phyloP scores from a whole-genome alignment of 495 filamentous ascomycete genomes.

The Xylaria telfairii region DNA sequence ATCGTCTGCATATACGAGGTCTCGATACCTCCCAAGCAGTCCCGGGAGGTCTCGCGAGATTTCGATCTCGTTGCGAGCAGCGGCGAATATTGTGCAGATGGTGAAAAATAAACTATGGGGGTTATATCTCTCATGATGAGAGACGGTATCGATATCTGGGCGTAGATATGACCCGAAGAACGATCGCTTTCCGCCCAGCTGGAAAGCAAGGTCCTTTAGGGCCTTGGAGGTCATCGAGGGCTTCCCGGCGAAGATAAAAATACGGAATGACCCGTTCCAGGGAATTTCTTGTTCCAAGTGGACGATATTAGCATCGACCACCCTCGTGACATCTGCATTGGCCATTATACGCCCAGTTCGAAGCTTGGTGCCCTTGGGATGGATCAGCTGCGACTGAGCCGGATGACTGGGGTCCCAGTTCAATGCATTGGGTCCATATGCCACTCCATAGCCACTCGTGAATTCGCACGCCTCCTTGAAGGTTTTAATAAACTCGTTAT shows the following conservation, averaged over 20 bases:
- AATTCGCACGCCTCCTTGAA: constrained; percentile 76
- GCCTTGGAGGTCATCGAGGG: constrained; percentile 62
- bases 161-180: constrained; percentile 73
- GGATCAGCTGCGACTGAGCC: constrained; percentile 71
- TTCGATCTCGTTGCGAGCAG: constrained; percentile 66
- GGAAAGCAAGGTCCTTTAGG: constrained; percentile 68
- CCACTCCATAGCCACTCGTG: constrained; percentile 73
- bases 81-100: constrained; percentile 73
- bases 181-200: constrained; percentile 66
- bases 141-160: constrained; percentile 65
- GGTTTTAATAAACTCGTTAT: constrained; percentile 74
- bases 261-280: constrained; percentile 82
- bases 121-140: constrained; percentile 80
- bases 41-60: constrained; percentile 69
- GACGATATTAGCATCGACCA: constrained; percentile 84
- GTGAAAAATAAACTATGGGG: constrained; percentile 84
- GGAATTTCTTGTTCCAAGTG: constrained; percentile 89
- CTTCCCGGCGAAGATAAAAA: constrained; percentile 82
- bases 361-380: constrained; percentile 65
- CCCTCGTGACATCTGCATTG: constrained; percentile 78
- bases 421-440: constrained; percentile 66
- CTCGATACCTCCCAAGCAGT: constrained; percentile 72
- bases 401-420: constrained; percentile 72
- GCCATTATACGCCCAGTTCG: constrained; percentile 73
- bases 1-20: constrained; percentile 88